Evolutionary conservation across 768 basidiomycete genomes (phyloP).

Genomic region (Sarcodon aspratus): DNA sequence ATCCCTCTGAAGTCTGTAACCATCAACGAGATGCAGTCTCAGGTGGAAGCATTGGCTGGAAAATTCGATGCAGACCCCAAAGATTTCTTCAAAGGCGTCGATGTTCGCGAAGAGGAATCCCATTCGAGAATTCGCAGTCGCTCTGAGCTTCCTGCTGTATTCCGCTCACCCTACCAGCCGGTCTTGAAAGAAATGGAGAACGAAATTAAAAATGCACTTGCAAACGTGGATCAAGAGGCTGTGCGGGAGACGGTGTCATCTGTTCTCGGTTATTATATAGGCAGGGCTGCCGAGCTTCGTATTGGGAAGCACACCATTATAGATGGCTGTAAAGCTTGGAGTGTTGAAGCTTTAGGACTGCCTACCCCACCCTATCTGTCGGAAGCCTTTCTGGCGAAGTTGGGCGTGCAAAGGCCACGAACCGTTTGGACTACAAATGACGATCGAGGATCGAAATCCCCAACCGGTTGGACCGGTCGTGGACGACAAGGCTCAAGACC

Average conservation of each 20-base stretch:
- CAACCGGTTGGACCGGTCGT: not conserved
- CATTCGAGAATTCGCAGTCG: not conserved
- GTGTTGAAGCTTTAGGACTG: constrained; percentile 42
- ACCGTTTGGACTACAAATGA: not conserved
- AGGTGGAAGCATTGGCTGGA: constrained; percentile 35
- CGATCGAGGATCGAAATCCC: not conserved
- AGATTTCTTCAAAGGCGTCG: constrained; percentile 16
- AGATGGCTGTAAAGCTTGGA: constrained; percentile 52
- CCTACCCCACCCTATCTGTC: constrained; percentile 39
- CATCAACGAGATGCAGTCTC: constrained; percentile 29
- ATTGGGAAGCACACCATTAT: constrained; percentile 31
- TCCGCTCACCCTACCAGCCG: constrained; percentile 6
- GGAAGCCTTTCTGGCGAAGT: constrained; percentile 28
- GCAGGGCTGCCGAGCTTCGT: constrained; percentile 37
- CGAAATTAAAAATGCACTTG: constrained; percentile 19
- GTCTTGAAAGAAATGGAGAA: constrained; percentile 16
- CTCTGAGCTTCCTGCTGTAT: constrained; percentile 5
- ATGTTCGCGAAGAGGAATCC: not conserved
- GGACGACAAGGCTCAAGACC: too few relatives aligned
- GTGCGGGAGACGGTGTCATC: constrained; percentile 54
- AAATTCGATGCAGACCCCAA: constrained; percentile 34
- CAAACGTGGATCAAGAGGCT: constrained; percentile 33
- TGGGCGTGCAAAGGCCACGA: constrained; percentile 15
- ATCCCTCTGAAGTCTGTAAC: constrained; percentile 61
- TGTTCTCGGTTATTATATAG: constrained; percentile 62